Evolutionary conservation across 306 rosid genomes (phyloP).

Genomic region (Echinosophora koreensis): DNA sequence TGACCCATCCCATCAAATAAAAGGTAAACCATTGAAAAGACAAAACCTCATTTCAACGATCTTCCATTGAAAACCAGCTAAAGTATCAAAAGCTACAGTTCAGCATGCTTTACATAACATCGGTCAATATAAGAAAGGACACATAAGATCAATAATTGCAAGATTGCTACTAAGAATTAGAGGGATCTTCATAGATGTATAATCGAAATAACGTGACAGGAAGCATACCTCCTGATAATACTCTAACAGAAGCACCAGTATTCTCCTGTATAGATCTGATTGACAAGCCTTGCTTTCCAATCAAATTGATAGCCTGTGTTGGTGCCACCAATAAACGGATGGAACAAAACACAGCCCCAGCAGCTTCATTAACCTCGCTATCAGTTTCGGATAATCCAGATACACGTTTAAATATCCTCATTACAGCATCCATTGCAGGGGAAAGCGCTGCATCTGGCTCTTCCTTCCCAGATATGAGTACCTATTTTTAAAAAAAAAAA

Average conservation of each 20-base stretch:
- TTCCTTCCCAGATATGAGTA: slow-evolving; percentile 85
- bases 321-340: slow-evolving; percentile 82
- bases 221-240: slow-evolving; percentile 80
- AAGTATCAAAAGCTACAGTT: background rate
- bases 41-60: slow-evolving; percentile 4
- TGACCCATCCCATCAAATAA: slow-evolving; percentile 2
- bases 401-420: slow-evolving; percentile 81
- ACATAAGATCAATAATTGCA: background rate
- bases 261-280: slow-evolving; percentile 89
- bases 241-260: slow-evolving; percentile 75
- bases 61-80: background rate
- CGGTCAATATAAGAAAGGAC: background rate
- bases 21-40: background rate
- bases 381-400: slow-evolving; percentile 80
- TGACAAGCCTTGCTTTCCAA: slow-evolving; percentile 88
- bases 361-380: slow-evolving; percentile 55
- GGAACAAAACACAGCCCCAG: slow-evolving; percentile 69
- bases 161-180: background rate
- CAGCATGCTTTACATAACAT: slow-evolving; percentile 12
- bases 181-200: background rate
- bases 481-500: slow-evolving; percentile 51
- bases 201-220: slow-evolving; percentile 27
- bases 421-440: slow-evolving; percentile 90
- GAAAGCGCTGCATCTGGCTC: slow-evolving; percentile 74
- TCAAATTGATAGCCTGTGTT: slow-evolving; percentile 87